Conservation (phyloP, 306 rosid genomes). For the Styphnolobium japonicum region DNA sequence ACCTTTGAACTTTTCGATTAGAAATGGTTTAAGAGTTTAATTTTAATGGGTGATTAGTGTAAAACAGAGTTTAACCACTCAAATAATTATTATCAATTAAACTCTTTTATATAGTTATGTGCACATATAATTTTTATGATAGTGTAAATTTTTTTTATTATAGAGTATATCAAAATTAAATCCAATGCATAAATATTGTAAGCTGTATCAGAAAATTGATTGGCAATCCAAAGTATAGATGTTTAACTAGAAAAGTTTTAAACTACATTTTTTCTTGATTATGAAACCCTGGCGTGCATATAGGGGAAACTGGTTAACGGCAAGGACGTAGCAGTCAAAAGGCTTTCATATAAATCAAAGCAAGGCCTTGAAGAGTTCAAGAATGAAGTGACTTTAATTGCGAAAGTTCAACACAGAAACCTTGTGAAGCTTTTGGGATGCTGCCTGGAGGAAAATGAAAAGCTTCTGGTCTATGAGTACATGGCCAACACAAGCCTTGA, state of each 20-base stretch:
- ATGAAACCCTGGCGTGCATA: background rate
- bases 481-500: slow-evolving; percentile 34
- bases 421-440: slow-evolving; percentile 42
- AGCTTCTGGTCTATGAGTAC: slow-evolving; percentile 41
- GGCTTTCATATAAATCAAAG: slow-evolving; percentile 15
- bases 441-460: slow-evolving; percentile 35
- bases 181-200: no score
- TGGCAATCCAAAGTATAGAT: no score
- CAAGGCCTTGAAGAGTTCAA: slow-evolving; percentile 30
- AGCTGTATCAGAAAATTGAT: background rate
- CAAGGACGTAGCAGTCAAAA: slow-evolving; percentile 24
- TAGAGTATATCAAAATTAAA: no score
- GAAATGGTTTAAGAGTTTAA: no score
- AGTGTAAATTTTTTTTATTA: no score
- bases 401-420: slow-evolving; percentile 38
- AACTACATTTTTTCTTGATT: background rate
- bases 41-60: no score
- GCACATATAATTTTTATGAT: no score
- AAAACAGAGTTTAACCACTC: no score
- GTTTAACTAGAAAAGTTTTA: no score
- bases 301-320: slow-evolving; percentile 23
- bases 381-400: slow-evolving; percentile 25
- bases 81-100: no score
- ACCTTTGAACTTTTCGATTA: background rate
- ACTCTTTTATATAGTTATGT: no score